phyloP scores from a whole-genome alignment of 2,329 filamentous ascomycete genomes.

The Colletotrichum eleusines region DNA sequence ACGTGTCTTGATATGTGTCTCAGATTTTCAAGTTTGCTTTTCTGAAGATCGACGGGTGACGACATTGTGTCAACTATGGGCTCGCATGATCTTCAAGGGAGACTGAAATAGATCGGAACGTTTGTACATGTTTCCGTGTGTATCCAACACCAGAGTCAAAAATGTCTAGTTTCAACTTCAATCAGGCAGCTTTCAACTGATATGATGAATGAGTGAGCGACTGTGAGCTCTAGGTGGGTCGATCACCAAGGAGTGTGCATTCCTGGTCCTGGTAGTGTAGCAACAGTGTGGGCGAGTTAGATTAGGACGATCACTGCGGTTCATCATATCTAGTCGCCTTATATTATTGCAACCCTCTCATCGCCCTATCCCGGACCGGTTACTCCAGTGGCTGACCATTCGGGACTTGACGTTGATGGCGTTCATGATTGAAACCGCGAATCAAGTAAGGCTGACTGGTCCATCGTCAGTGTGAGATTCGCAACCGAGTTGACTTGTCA shows the following conservation, averaged over 20 bases:
- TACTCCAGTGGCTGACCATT: neutral
- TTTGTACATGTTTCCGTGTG: neutral
- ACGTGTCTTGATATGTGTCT: slow-evolving; percentile 16
- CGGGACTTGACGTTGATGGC: neutral
- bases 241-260: neutral
- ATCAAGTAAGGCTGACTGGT: no score
- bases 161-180: neutral
- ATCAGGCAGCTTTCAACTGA: no score
- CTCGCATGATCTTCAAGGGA: slow-evolving; percentile 10
- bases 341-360: neutral
- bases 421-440: neutral
- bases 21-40: slow-evolving; percentile 23
- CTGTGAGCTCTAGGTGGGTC: neutral
- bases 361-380: no score
- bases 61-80: slow-evolving; percentile 10
- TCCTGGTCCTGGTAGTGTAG: neutral
- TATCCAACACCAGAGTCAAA: neutral
- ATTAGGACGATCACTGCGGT: neutral
- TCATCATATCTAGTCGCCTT: neutral
- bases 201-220: neutral
- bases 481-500: neutral
- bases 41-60: slow-evolving; percentile 9
- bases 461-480: neutral
- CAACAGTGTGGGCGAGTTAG: neutral
- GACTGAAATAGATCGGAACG: neutral